Conservation (phyloP, 257 asterid species). For the Ilex aquifolium region DNA sequence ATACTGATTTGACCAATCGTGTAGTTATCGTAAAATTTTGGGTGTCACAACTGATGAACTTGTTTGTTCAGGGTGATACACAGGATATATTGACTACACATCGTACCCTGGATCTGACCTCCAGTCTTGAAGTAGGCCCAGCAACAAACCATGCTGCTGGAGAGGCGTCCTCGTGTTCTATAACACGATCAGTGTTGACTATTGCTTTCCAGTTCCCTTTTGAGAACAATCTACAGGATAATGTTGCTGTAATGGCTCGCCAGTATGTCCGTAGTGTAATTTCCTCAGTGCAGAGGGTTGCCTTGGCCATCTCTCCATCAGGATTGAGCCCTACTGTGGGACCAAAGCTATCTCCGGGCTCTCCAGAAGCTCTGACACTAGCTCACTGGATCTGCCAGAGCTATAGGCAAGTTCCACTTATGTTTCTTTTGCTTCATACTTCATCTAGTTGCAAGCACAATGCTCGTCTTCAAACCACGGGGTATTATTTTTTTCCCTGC, state of each 20-base stretch:
- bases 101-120: constrained; percentile 73
- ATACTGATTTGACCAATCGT: too few relatives aligned
- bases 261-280: constrained; percentile 92
- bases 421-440: background rate
- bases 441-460: background rate
- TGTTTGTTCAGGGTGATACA: constrained; percentile 31
- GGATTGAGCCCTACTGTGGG: constrained; percentile 49
- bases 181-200: constrained; percentile 69
- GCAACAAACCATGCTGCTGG: constrained; percentile 29
- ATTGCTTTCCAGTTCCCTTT: constrained; percentile 96
- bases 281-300: constrained; percentile 91
- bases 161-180: constrained; percentile 30
- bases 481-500: background rate
- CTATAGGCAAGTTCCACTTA: constrained; percentile 45
- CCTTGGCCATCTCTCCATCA: constrained; percentile 85
- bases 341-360: constrained; percentile 58
- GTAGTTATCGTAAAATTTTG: too few relatives aligned
- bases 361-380: constrained; percentile 89
- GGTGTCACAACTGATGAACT: background rate
- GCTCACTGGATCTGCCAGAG: constrained; percentile 97
- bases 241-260: constrained; percentile 81
- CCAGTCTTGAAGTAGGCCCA: constrained; percentile 73
- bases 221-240: constrained; percentile 78
- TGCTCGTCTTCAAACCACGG: background rate
- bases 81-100: constrained; percentile 39